Percentiles rank a stretch among this genome's conserved stretches.
Conservation (phyloP, 495 filamentous ascomycete species). For the Lasiosphaeria ovina region DNA sequence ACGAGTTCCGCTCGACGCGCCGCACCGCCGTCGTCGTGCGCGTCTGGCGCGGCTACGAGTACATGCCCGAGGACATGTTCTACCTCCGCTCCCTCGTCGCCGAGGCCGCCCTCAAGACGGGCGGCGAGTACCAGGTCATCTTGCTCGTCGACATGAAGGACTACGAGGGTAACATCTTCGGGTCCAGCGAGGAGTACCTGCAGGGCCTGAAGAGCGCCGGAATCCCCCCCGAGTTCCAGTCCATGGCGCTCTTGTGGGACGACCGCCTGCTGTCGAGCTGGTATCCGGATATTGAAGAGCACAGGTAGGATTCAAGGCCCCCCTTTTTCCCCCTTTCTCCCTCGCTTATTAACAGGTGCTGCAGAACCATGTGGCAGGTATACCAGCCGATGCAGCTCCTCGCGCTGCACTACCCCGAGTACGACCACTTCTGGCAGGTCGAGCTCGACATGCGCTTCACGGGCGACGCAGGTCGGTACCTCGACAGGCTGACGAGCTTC, state of each 20-base stretch:
- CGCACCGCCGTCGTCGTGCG: constrained; percentile 43
- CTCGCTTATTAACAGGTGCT: constrained; percentile 1
- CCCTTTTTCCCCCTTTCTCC: not conserved
- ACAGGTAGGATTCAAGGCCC: constrained; percentile 24
- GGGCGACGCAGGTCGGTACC: constrained; percentile 56
- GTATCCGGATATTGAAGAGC: constrained; percentile 38
- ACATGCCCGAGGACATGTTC: constrained; percentile 39
- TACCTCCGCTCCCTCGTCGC: constrained; percentile 56
- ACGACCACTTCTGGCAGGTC: constrained; percentile 62
- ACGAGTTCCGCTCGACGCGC: constrained; percentile 27
- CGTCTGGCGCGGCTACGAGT: constrained; percentile 43
- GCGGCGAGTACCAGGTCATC: constrained; percentile 59
- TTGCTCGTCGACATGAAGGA: constrained; percentile 59
- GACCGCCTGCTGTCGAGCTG: constrained; percentile 40
- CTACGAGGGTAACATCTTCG: constrained; percentile 48
- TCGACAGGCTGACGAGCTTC: constrained; percentile 45
- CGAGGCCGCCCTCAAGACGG: constrained; percentile 53
- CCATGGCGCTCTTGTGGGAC: constrained; percentile 57
- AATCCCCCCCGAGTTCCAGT: constrained; percentile 55
- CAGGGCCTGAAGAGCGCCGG: constrained; percentile 46
- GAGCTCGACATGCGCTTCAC: constrained; percentile 60
- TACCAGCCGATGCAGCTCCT: constrained; percentile 55
- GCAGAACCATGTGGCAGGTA: constrained; percentile 38
- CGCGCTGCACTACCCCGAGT: constrained; percentile 55
- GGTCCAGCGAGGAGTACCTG: constrained; percentile 47